Evolutionary conservation across 352 stramenopile genomes (phyloP), one percentile per base, ranked within the genome.

Genomic region (Globisporangium polare): DNA sequence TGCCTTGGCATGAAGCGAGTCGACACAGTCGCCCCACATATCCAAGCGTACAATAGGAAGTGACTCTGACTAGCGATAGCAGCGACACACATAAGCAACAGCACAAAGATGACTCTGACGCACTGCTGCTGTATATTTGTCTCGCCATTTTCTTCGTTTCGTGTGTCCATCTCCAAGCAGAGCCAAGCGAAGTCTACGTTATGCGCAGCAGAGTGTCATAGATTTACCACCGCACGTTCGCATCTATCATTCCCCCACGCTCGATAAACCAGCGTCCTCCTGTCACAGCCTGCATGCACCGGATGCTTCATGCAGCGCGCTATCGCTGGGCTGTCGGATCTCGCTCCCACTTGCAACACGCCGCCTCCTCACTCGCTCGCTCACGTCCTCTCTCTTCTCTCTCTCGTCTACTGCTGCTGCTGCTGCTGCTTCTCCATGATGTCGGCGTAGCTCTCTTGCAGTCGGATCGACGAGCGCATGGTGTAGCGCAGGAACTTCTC

Each of bases 401-500:
- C 29, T 31, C 50, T 50, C 68, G 89, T 59, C 65, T 80, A 67
- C 66, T 83, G 65, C 62, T 77, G 69, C 57, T 81, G 72, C 27
- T 88, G 67, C 65, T 94, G 69, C 68, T 94, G 82, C 68, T 90
- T 78, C 68, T 92, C 71, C 85, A 92, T 92, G 63, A 92, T 92
- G 54, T 94, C 85, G 39, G 85, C 78, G 58, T 95, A 93, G 65
- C 85, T 92, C 67, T 96, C 89, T 65, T 93, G 83, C 52, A 96
- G 76, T 60, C 89, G 87, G 58, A 95, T 84, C 24, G 82, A 93
- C 59, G 89, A 93, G 65, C 89, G 85, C 85, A 96, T 95, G 31
- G 86, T 95, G 78, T 96, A 85, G 73, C 89, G 90, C 67, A 97
- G 59, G 65, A 96, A 95, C 73, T 97, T 97, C 63, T 96, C 88